Base-by-base conservation (phyloP, 2,329 filamentous ascomycete genomes). In the Tolypocladium sp. region DNA sequence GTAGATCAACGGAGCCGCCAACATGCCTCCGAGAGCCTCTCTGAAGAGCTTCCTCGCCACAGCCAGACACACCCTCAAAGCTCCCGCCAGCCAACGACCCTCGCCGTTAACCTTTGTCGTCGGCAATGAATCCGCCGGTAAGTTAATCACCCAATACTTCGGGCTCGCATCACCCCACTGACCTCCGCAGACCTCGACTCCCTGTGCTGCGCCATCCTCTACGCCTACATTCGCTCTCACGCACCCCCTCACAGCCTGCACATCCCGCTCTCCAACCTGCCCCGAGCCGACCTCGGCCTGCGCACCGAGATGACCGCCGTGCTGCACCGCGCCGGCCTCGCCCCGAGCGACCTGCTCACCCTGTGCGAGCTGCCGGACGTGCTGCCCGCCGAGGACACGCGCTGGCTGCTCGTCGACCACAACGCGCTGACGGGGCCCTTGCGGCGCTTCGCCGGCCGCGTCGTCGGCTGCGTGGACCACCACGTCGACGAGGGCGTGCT, bases 401-500 rank as follows among this genome's bases (percentile, higher is more conserved):
- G 76, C 56, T 92, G 88, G 88, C 74, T 91, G 22, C 77, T 94
- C 1, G 89, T 94, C 4, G 90, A 94, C 73, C 91, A 94, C 76
- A 94, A 94, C 69, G 80, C 77, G 1, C 76, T 91, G 55, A 87
- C 87, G 7, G 88, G 89, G 0, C 66, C 73, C 17, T 75, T 93
- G 20, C 72, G 70, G 42, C 71, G 77, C 20, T 90, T 84, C 67
- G 73, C 74, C 0, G 61, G 68, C 4, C 74, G 76, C 10, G 81
- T 92, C 0, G 73, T 79, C 5, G 88, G 87, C 4, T 87, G 87
- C 63, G 82, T 94, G 58, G 90, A 94, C 71, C 90, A 94, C 72
- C 91, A 94, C 69, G 85, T 82, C 0, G 90, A 94, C 62, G 90
- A 94, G 67, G 71, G 76, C 7, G 74, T 69, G 8, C 75, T 91